Conservation (phyloP, 129 eudicot species). For the Apium graveolens region DNA sequence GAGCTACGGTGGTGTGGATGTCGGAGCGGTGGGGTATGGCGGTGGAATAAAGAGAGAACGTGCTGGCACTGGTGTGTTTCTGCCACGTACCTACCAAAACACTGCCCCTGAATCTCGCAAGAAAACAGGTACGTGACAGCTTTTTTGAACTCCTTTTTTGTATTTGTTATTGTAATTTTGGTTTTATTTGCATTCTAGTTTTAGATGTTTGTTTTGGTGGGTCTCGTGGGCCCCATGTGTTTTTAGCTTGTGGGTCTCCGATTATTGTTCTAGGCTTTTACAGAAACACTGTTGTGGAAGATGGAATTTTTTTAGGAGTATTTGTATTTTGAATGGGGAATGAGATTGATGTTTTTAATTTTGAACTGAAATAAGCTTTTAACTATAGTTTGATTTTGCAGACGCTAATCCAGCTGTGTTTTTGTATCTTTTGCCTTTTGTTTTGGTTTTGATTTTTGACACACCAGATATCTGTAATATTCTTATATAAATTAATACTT, state of each 20-base stretch:
- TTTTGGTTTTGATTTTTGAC: neutral
- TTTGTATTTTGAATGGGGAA: neutral
- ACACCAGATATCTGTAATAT: neutral
- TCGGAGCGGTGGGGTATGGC: slow-evolving; percentile 7
- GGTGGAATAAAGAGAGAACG: slow-evolving; percentile 37
- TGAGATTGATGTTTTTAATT: neutral
- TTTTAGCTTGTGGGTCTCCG: neutral
- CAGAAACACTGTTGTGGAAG: neutral
- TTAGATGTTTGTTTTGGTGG: neutral
- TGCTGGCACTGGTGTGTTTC: slow-evolving; percentile 79
- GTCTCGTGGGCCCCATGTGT: neutral
- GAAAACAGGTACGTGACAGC: slow-evolving; percentile 33
- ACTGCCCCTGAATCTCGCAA: slow-evolving; percentile 23
- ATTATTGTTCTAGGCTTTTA: neutral
- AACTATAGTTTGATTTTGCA: neutral
- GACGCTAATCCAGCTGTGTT: slow-evolving; percentile 5
- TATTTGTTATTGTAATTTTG: neutral
- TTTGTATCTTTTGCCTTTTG: neutral
- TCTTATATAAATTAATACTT: too few relatives aligned
- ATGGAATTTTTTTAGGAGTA: neutral
- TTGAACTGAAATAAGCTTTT: neutral
- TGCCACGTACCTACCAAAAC: slow-evolving; percentile 38
- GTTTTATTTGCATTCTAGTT: neutral
- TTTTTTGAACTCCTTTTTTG: neutral
- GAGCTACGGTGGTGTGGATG: slow-evolving; percentile 9